Percentiles rank a stretch among this genome's conserved stretches.
Conservation (phyloP, 768 basidiomycete species). For the Punctularia strigosozonata region DNA sequence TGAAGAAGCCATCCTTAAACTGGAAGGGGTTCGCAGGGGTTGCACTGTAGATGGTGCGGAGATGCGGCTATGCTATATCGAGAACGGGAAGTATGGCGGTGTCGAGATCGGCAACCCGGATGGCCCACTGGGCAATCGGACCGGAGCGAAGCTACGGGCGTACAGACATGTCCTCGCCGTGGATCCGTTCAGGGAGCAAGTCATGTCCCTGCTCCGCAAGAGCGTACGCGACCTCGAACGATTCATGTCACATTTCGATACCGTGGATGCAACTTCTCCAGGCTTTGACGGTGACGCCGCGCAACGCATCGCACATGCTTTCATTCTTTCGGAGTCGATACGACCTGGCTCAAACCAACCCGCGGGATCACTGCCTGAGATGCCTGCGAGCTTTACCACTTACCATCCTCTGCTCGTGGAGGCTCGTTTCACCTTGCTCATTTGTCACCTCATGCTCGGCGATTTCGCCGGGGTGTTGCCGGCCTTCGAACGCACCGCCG, state of each 20-base stretch:
- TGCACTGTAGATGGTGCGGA: slow-evolving; percentile 59
- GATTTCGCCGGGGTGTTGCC: slow-evolving; percentile 54
- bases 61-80: slow-evolving; percentile 63
- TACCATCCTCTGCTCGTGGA: slow-evolving; percentile 88
- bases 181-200: slow-evolving; percentile 44
- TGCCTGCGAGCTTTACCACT: slow-evolving; percentile 60
- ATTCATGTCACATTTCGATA: slow-evolving; percentile 76
- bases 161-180: slow-evolving; percentile 53
- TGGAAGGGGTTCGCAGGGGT: slow-evolving; percentile 58
- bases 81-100: slow-evolving; percentile 70
- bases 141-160: slow-evolving; percentile 47
- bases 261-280: slow-evolving; percentile 35
- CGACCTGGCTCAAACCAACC: slow-evolving; percentile 55
- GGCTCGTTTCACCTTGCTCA: slow-evolving; percentile 69
- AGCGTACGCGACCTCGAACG: slow-evolving; percentile 76
- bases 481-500: slow-evolving; percentile 53
- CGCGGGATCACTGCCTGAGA: slow-evolving; percentile 17
- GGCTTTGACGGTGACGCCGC: slow-evolving; percentile 27
- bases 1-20: slow-evolving; percentile 55
- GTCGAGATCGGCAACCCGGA: slow-evolving; percentile 76
- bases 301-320: slow-evolving; percentile 52
- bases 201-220: slow-evolving; percentile 53
- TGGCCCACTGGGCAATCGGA: slow-evolving; percentile 54
- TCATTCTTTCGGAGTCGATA: slow-evolving; percentile 52
- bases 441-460: slow-evolving; percentile 67